Evolutionary conservation across 148 eudicot genomes (phyloP).

Genomic region (Amaranthus cruentus): DNA sequence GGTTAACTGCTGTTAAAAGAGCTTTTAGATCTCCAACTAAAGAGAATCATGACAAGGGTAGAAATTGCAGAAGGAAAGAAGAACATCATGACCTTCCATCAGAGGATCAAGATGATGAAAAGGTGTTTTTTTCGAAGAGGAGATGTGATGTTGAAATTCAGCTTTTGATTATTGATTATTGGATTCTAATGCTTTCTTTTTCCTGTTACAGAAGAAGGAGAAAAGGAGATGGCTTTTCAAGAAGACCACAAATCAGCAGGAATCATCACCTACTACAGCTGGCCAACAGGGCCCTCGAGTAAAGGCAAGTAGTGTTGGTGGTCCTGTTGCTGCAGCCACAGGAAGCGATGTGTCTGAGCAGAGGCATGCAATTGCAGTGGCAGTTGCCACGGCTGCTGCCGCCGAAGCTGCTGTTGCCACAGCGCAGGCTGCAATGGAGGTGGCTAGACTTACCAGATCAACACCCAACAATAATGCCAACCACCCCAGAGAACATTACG

Average conservation of each 20-base stretch:
- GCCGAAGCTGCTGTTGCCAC: conserved; percentile 68
- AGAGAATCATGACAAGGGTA: conserved; percentile 36
- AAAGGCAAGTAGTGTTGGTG: not conserved
- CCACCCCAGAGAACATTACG: conserved; percentile 30
- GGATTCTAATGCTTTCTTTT: conserved; percentile 10
- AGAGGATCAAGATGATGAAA: conserved; percentile 50
- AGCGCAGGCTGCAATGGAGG: conserved; percentile 58
- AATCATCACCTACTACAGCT: conserved; percentile 15
- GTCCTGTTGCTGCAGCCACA: conserved; percentile 6
- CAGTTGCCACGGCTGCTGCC: conserved; percentile 56
- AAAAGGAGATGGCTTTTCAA: conserved; percentile 78
- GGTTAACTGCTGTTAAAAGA: conserved; percentile 75
- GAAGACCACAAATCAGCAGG: conserved; percentile 33
- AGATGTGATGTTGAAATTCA: not conserved
- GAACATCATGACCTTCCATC: conserved; percentile 29
- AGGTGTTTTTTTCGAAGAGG: conserved; percentile 29
- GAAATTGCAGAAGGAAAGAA: conserved; percentile 42
- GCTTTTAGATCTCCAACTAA: conserved; percentile 79
- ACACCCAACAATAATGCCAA: conserved; percentile 22
- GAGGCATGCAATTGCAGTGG: conserved; percentile 59
- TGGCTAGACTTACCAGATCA: conserved; percentile 33
- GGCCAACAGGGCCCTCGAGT: conserved; percentile 26
- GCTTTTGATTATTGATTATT: not conserved
- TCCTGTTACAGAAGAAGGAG: conserved; percentile 46
- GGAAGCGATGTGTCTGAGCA: conserved; percentile 32